A percentile compares a stretch with the other conserved stretches of the same genome.
Evolutionary conservation across 148 eudicot species (phyloP).

Genomic region (Fagopyrum tataricum): DNA sequence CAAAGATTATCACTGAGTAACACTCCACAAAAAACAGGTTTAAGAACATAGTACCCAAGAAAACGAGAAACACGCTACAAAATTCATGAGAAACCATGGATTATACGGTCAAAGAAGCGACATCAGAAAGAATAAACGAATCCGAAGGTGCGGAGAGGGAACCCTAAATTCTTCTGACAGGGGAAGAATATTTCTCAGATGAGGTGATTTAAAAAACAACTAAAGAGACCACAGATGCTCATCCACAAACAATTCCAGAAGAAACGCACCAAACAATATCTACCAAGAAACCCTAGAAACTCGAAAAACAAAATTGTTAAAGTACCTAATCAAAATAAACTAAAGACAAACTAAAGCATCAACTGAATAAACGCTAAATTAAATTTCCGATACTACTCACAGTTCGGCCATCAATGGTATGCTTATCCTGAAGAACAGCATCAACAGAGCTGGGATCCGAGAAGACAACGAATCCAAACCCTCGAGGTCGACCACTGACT

Average conservation of each 20-base stretch:
- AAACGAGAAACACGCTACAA: too few relatives aligned
- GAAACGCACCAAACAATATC: not conserved
- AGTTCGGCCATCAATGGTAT: constrained; percentile 74
- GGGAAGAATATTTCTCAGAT: not conserved
- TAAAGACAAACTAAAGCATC: not conserved
- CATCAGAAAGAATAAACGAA: not conserved
- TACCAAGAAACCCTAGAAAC: constrained; percentile 10
- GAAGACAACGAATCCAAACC: constrained; percentile 82
- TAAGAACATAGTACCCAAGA: too few relatives aligned
- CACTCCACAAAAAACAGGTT: too few relatives aligned
- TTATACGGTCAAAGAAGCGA: not conserved
- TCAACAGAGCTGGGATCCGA: constrained; percentile 76
- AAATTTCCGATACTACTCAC: constrained; percentile 23
- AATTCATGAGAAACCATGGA: not conserved
- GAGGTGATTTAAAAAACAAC: not conserved
- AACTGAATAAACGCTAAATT: not conserved
- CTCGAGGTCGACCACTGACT: constrained; percentile 62
- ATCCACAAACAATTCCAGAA: not conserved
- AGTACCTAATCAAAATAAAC: not conserved
- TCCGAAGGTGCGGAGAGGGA: not conserved
- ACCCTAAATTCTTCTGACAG: not conserved
- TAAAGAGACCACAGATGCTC: not conserved
- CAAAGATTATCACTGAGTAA: too few relatives aligned
- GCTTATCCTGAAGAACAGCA: constrained; percentile 67
- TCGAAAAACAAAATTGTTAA: not conserved